Conservation (phyloP, 148 eudicot genomes). For the Rhododendron vialii region DNA sequence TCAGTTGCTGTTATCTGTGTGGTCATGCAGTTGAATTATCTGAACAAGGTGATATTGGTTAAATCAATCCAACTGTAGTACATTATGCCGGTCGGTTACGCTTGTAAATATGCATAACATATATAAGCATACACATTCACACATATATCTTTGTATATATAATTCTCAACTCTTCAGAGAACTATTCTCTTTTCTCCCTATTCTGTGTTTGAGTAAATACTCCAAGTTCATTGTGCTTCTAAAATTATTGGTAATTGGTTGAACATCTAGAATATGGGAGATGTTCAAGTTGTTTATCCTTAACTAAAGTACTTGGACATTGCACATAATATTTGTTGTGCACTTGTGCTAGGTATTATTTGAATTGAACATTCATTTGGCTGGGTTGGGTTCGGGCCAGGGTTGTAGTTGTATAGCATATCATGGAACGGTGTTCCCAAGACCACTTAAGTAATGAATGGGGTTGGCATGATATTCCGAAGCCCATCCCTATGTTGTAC, state of each 20-base stretch:
- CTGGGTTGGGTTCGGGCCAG: not conserved
- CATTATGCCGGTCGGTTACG: not conserved
- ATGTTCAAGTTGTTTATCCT: not conserved
- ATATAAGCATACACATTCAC: not conserved
- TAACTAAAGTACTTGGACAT: not conserved
- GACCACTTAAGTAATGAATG: not conserved
- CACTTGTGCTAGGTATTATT: not conserved
- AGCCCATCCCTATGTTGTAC: not conserved
- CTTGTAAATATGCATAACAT: not conserved
- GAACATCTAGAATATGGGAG: not conserved
- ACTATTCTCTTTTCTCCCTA: not conserved
- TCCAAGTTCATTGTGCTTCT: not conserved
- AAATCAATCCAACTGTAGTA: not conserved
- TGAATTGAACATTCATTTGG: not conserved
- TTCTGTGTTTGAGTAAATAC: not conserved
- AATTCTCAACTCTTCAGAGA: not conserved
- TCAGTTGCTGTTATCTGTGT: conserved; percentile 66
- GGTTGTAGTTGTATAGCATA: not conserved
- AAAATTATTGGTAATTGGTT: not conserved
- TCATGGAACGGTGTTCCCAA: not conserved
- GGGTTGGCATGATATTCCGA: not conserved
- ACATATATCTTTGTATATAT: not conserved
- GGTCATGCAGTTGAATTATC: conserved; percentile 80
- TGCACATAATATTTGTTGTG: not conserved
- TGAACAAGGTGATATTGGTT: conserved; percentile 61